Evolutionary conservation across 345 rosid genomes (phyloP).

Genomic region (Psidium guajava): DNA sequence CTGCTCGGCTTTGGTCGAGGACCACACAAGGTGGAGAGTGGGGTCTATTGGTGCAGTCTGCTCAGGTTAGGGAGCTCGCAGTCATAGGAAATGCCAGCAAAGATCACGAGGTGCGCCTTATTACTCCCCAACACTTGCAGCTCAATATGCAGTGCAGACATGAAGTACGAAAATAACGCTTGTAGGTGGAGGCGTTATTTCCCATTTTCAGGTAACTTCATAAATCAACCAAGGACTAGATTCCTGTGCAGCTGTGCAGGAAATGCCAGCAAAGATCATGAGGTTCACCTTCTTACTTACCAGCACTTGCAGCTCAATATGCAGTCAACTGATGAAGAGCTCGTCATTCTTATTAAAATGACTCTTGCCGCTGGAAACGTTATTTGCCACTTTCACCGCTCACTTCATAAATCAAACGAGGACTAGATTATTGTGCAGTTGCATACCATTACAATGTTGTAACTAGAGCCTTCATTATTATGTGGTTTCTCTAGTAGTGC

Average conservation of each 20-base stretch:
- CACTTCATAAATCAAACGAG: neutral
- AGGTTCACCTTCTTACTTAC: neutral
- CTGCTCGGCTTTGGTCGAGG: neutral
- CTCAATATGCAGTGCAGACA: neutral
- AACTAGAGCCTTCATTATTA: neutral
- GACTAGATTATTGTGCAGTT: neutral
- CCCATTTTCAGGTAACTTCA: neutral
- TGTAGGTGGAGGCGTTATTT: neutral
- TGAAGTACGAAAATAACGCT: neutral
- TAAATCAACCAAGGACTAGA: neutral
- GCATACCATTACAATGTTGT: neutral
- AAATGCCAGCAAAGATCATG: neutral
- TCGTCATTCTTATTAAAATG: neutral
- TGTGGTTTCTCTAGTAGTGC: neutral
- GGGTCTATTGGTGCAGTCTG: neutral
- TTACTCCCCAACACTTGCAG: neutral
- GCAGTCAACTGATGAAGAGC: neutral
- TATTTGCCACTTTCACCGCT: neutral
- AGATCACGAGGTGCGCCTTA: neutral
- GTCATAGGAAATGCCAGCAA: neutral
- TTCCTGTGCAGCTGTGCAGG: neutral
- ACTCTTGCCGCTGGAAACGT: neutral
- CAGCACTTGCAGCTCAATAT: neutral
- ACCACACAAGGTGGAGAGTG: neutral
- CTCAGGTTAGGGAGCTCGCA: neutral